Base-by-base conservation (phyloP, 1,284 basidiomycete species). In the Hortiboletus rubellus region DNA sequence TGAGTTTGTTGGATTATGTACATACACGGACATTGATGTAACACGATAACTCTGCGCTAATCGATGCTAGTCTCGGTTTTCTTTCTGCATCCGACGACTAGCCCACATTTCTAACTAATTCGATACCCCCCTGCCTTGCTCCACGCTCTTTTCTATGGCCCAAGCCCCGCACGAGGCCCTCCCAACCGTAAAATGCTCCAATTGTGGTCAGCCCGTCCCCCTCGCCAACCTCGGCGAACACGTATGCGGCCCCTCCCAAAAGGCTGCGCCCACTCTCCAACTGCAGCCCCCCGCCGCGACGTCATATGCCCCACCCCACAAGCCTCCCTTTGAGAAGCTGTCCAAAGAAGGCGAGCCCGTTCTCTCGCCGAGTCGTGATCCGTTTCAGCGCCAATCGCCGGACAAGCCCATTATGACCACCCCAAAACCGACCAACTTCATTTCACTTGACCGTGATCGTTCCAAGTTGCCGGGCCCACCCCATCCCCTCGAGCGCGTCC, bases 141-240 rank as follows among this genome's bases (percentile, higher is more conserved):
- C 12, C 49, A 54, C 64, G 15, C 50, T 68, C 63, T 15, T 60
- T 62, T 65, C 51, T 52, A 82, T 83, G 80, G 75, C 78, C 54
- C 27, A 27, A 27, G 27, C 27, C 27, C 27, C 27, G 27, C 27
- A 27, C 27, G 86, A 92, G 72, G 71, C 88, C 50, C 78, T 95
- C 17, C 91, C 92, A 5, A 81, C 84, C 2, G 87, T 94, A 59
- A 94, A 89, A 70, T 95, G 92, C 72, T 91, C 91, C 4, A 87
- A 77, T 41, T 95, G 92, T 71, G 75, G 77, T 63, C 74, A 77
- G 33, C 83, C 82, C 3, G 89, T 94, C 40, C 82, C 87, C 36
- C 79, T 94, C 50, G 76, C 79, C 50, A 79, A 84, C 36, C 84
- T 94, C 41, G 84, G 84, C 46, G 88, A 91, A 59, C 92, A 94